phyloP scores from a whole-genome alignment of 257 asterid species.

The Paraleonurus japonicus region DNA sequence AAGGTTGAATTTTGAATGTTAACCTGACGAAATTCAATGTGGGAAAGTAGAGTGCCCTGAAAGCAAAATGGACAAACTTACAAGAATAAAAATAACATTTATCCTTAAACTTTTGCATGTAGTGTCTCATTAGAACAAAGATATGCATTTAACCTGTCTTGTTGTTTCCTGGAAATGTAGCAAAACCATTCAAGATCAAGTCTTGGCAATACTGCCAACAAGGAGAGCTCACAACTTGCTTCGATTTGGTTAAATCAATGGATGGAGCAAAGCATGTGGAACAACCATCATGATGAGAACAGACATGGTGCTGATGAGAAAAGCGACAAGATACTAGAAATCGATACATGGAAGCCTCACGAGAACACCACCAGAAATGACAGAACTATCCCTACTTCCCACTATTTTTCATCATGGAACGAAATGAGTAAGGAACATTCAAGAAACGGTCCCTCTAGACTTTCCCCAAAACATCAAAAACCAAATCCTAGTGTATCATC shows the following conservation, averaged over 20 bases:
- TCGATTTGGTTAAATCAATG: conserved; percentile 70
- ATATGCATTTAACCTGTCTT: not conserved
- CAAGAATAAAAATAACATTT: too few relatives aligned
- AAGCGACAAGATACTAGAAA: conserved; percentile 79
- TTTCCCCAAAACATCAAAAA: conserved; percentile 44
- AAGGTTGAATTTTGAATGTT: too few relatives aligned
- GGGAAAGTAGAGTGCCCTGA: too few relatives aligned
- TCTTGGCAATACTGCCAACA: conserved; percentile 11
- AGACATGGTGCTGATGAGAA: conserved; percentile 54
- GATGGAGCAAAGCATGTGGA: conserved; percentile 74
- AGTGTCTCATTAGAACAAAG: not conserved
- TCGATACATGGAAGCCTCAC: conserved; percentile 84
- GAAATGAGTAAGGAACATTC: conserved; percentile 41
- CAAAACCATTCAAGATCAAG: conserved; percentile 45
- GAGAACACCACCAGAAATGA: conserved; percentile 36
- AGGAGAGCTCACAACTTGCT: conserved; percentile 40
- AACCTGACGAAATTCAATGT: too few relatives aligned
- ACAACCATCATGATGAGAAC: conserved; percentile 21
- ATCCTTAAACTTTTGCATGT: too few relatives aligned
- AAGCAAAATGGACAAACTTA: too few relatives aligned
- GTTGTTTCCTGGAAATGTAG: conserved; percentile 41
- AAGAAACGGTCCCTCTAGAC: conserved; percentile 38
- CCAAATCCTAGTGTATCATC: conserved; percentile 81
- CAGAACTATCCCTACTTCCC: conserved; percentile 36
- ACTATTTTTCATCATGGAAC: conserved; percentile 47